Conservation (phyloP, 2,329 filamentous ascomycete species). For the Aspergillus alliaceus region DNA sequence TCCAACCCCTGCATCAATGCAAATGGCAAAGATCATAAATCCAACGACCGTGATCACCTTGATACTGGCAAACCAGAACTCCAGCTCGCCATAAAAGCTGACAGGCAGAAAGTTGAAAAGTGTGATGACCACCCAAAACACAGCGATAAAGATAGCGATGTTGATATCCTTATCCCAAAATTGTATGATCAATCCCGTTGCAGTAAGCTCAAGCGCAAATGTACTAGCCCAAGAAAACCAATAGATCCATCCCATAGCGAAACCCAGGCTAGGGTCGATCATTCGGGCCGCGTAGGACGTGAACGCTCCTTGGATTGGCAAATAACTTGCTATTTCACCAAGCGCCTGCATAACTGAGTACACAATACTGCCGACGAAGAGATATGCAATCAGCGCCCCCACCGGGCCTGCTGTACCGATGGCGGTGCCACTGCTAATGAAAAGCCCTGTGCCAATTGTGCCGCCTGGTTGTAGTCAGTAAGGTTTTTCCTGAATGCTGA, state of each 20-base stretch:
- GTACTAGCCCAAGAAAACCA: constrained; percentile 78
- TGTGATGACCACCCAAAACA: constrained; percentile 73
- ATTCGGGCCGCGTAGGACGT: constrained; percentile 75
- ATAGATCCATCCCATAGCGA: constrained; percentile 80
- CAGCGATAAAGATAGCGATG: constrained; percentile 69
- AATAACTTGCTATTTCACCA: constrained; percentile 72
- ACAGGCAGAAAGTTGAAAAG: constrained; percentile 70
- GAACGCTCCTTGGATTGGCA: constrained; percentile 75
- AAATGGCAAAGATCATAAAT: constrained; percentile 75
- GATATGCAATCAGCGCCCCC: constrained; percentile 66
- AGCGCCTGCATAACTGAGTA: constrained; percentile 71
- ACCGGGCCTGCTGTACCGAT: constrained; percentile 65
- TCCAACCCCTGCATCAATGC: constrained; percentile 71
- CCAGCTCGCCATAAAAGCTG: constrained; percentile 71
- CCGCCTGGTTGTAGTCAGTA: constrained; percentile 53
- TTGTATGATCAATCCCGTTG: constrained; percentile 72
- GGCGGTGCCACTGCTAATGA: constrained; percentile 66
- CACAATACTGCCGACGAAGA: constrained; percentile 69
- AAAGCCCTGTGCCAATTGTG: constrained; percentile 72
- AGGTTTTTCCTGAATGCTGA: not conserved
- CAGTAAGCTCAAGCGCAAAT: constrained; percentile 70
- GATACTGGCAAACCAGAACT: constrained; percentile 76
- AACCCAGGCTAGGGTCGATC: constrained; percentile 69
- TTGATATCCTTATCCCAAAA: constrained; percentile 66
- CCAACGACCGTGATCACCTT: constrained; percentile 75